Percentiles rank a stretch among this genome's conserved stretches.
phyloP scores from a whole-genome alignment of 352 stramenopile species.

The Thalassiosira oceanica region DNA sequence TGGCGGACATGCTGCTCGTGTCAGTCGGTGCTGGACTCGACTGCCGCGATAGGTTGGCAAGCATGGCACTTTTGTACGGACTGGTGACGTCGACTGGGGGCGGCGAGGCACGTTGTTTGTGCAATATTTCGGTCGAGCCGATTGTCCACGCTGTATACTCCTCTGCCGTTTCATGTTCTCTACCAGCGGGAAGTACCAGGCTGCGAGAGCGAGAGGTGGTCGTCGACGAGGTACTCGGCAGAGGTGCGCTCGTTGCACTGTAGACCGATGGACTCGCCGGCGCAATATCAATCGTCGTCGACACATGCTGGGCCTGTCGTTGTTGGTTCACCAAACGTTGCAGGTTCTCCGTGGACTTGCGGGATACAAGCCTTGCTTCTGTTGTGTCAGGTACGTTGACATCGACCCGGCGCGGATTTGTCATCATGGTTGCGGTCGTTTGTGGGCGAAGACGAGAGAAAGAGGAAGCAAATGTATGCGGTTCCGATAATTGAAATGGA shows the following conservation, averaged over 20 bases:
- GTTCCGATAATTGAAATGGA: too few relatives aligned
- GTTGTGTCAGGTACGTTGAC: conserved; percentile 30
- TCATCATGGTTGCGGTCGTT: conserved; percentile 37
- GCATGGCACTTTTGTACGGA: conserved; percentile 7
- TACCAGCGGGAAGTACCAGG: too few relatives aligned
- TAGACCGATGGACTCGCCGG: background rate
- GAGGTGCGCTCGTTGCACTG: background rate
- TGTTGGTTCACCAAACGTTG: background rate
- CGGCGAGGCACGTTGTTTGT: background rate
- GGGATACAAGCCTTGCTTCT: conserved; percentile 14
- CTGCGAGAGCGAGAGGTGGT: too few relatives aligned
- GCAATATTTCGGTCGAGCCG: conserved; percentile 30
- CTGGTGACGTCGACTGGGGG: background rate
- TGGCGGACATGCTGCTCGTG: background rate
- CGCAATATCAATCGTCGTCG: background rate
- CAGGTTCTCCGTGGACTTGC: conserved; percentile 31
- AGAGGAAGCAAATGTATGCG: too few relatives aligned
- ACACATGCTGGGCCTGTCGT: conserved; percentile 5
- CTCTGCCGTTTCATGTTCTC: background rate
- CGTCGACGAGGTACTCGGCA: too few relatives aligned
- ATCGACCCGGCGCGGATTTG: conserved; percentile 26
- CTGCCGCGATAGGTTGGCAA: background rate
- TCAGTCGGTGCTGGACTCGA: background rate
- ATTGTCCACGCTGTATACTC: conserved; percentile 43
- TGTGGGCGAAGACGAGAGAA: too few relatives aligned